Evolutionary conservation across 2,329 filamentous ascomycete species (phyloP), one percentile per base, ranked within the genome.

Genomic region (Ophiobolus disseminans): DNA sequence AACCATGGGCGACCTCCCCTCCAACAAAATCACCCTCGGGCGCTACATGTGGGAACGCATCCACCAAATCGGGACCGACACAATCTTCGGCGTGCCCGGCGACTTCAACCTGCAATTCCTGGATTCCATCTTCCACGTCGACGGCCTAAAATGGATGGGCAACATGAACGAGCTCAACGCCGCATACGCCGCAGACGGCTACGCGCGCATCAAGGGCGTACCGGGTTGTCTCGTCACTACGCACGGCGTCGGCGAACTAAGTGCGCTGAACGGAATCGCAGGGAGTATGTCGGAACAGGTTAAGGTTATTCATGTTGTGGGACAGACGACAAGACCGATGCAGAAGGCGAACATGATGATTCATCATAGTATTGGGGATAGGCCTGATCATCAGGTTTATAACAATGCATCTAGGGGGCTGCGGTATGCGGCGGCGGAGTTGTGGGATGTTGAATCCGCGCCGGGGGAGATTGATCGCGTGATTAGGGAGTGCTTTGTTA

Each of bases 151-250:
- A 35, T 77, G 74, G 70, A 76, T 81, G 9, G 81, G 82, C 50
- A 84, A 80, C 51, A 75, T 77, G 44, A 85, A 85, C 56, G 82
- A 85, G 64, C 76, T 85, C 38, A 84, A 84, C 53, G 79, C 80
- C 3, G 80, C 75, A 2, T 84, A 84, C 50, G 80, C 81, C 0
- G 80, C 80, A 2, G 83, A 86, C 53, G 83, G 81, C 2, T 86
- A 86, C 55, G 77, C 80, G 3, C 72, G 82, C 10, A 75, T 82
- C 49, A 82, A 82, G 53, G 79, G 79, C 5, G 67, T 80, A 5
- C 73, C 75, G 3, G 76, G 76, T 7, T 74, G 73, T 41, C 48
- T 84, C 6, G 72, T 86, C 23, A 86, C 84, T 1, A 85, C 83
- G 0, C 84, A 84, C 58, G 84, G 83, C 4, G 83, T 86, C 1